A percentile compares a stretch with the other conserved stretches of the same genome.
These are phyloP conservation scores for Babesia caballi DNA, from an alignment of 169 alveolate genomes.

Conservation along the genomic window DNA sequence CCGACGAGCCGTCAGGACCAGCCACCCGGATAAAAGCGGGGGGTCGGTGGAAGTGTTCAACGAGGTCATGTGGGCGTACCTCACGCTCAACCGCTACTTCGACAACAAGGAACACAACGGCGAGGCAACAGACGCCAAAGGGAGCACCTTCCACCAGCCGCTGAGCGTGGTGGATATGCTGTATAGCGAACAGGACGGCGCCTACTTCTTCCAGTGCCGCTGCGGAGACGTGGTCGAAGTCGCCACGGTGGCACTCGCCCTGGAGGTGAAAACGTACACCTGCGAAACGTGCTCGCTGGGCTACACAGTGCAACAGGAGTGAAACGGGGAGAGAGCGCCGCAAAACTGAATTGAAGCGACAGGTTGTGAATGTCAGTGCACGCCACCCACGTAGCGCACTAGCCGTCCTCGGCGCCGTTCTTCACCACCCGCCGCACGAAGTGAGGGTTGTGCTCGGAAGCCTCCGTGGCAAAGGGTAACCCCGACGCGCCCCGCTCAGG, in stretches of 20 bases:
- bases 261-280: slow-evolving; percentile 17
- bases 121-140: not conserved
- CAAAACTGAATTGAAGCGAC: too few species aligned
- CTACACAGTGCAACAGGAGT: not conserved
- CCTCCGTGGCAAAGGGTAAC: slow-evolving; percentile 18
- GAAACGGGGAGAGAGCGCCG: not conserved
- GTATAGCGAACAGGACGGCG: slow-evolving; percentile 13
- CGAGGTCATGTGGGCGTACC: slow-evolving; percentile 10
- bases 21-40: slow-evolving; percentile 17
- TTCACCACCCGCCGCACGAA: slow-evolving; percentile 18
- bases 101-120: not conserved
- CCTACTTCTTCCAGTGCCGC: slow-evolving; percentile 42
- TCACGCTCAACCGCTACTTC: slow-evolving; percentile 13
- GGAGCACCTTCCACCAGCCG: not conserved
- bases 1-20: not conserved
- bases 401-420: not conserved
- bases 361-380: not conserved
- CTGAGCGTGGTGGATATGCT: not conserved
- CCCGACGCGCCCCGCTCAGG: not conserved
- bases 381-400: not conserved
- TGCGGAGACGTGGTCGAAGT: slow-evolving; percentile 37
- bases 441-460: slow-evolving; percentile 38
- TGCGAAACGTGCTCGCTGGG: slow-evolving; percentile 49
- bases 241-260: slow-evolving; percentile 29
- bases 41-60: slow-evolving; percentile 12